Evolutionary conservation across 306 rosid species (phyloP).

Genomic region (Dryas octopetala): DNA sequence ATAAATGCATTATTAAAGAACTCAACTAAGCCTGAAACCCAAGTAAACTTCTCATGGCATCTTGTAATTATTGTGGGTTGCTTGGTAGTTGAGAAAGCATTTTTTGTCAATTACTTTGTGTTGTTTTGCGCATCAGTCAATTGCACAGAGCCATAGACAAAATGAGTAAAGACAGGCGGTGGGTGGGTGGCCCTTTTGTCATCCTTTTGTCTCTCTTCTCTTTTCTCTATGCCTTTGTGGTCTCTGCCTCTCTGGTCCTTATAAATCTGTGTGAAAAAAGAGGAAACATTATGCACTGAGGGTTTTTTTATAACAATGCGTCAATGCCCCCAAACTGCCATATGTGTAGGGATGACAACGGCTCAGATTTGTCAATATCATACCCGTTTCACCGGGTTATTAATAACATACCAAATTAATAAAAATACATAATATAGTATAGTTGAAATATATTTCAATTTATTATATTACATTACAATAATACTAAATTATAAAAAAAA

Average conservation of each 20-base stretch:
- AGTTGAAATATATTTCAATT: no score
- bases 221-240: not conserved
- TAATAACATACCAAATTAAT: no score
- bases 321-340: no score
- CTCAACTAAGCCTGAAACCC: not conserved
- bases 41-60: not conserved
- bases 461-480: no score
- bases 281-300: no score
- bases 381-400: no score
- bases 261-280: not conserved
- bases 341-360: no score
- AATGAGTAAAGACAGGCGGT: conserved; percentile 24
- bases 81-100: conserved; percentile 29
- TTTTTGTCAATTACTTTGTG: conserved; percentile 20
- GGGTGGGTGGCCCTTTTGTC: conserved; percentile 15
- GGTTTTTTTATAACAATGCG: no score
- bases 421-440: no score
- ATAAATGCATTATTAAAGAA: not conserved
- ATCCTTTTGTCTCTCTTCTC: not conserved
- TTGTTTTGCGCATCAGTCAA: conserved; percentile 30
- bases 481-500: no score
- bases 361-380: no score
- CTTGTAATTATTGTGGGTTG: not conserved
- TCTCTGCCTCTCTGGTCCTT: not conserved
- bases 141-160: conserved; percentile 21